Evolutionary conservation across 768 basidiomycete species (phyloP), one percentile per base, ranked within the genome.

Genomic region (Chalciporus chontae): DNA sequence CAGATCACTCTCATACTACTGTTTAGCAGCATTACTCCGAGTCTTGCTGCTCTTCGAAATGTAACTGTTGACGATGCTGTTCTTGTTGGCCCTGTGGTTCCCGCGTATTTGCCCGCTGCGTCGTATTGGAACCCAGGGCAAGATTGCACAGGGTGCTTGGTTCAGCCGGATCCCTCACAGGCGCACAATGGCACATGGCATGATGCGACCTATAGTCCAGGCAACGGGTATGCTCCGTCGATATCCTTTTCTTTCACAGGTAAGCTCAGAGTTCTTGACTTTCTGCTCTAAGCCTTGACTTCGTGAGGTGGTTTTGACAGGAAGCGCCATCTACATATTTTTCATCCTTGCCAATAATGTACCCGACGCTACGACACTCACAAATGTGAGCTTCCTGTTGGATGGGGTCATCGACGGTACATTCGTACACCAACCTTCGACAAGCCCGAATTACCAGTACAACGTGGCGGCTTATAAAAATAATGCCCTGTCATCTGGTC

Each of bases 121-220:
- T 40, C 45, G 0, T 3, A 0, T 1, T 61, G 60, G 60, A 47
- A 45, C 3, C 1, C 19, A 9, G 59, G 53, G 0, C 49, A 53
- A 8, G 37, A 23, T 8, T 61, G 60, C n/a, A 5, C 48, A 0
- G 4, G 0, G 3, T 61, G 60, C 8, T 0, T 9, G 1, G 50
- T 17, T 3, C 2, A 38, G 1, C 56, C 48, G 3, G 39, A 55
- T 38, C 27, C 51, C 5, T 11, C 47, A 1, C 15, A 3, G 15
- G 53, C 41, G 2, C 50, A 58, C 27, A 24, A 58, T 5, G 50
- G 32, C 2, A 61, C 59, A 37, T 61, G 60, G 60, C 60, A 61
- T 14, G 59, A 55, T 7, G 1, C 44, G 3, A 61, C 49, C 5
- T 55, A 7, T 14, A 0, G 1, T 37, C 26, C 31, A 2, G 1